Evolutionary conservation across 257 asterid species (phyloP).

Genomic region (Lycium barbarum): DNA sequence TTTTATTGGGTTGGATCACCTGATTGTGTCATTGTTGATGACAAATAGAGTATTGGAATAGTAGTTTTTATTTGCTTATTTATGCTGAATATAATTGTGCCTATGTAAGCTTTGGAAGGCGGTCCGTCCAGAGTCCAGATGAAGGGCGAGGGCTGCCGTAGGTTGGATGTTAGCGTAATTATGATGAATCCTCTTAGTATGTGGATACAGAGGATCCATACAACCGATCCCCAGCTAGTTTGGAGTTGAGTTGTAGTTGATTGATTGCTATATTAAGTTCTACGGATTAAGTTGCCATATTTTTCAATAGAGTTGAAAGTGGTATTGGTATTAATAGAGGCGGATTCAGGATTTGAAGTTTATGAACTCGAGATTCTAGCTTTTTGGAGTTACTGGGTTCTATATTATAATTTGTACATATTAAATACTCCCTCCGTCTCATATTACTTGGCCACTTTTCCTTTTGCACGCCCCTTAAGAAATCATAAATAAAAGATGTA

Average conservation of each 20-base stretch:
- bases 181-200: no score
- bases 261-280: background rate
- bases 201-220: background rate
- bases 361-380: background rate
- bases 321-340: background rate
- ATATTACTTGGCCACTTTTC: no score
- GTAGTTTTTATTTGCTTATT: background rate
- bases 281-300: background rate
- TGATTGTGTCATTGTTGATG: background rate
- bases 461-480: no score
- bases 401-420: background rate
- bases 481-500: no score
- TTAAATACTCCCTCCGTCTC: background rate
- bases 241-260: background rate
- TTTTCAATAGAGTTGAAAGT: background rate
- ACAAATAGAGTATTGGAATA: background rate
- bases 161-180: no score
- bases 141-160: no score
- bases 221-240: background rate
- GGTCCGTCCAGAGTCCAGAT: no score
- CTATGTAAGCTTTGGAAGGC: no score
- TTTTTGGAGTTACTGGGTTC: background rate
- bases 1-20: background rate
- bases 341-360: background rate
- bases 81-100: background rate